Evolutionary conservation across 129 eudicot species (phyloP).

Genomic region (Ambrosia artemisiifolia): DNA sequence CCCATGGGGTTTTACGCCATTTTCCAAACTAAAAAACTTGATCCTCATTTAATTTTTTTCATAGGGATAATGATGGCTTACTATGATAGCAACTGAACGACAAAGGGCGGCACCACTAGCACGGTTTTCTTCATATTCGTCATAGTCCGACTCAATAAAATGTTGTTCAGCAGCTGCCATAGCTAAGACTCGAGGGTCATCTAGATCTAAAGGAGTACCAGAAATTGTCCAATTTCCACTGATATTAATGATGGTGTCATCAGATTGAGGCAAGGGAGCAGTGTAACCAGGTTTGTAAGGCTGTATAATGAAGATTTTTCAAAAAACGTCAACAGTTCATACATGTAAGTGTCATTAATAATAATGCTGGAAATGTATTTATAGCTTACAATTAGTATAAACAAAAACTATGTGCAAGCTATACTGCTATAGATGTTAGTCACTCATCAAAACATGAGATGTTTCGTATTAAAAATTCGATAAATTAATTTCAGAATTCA

Average conservation of each 20-base stretch:
- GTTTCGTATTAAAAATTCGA: neutral
- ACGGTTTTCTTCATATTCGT: conserved; percentile 63
- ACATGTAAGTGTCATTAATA: neutral
- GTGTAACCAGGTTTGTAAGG: conserved; percentile 70
- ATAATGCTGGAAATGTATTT: neutral
- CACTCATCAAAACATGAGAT: neutral
- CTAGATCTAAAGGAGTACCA: conserved; percentile 68
- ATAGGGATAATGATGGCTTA: conserved; percentile 20
- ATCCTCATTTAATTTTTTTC: neutral
- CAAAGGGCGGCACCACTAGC: conserved; percentile 78
- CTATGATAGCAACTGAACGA: conserved; percentile 83
- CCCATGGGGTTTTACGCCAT: neutral
- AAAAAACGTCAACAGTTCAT: conserved; percentile 1
- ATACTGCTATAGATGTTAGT: conserved; percentile 5
- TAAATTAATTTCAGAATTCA: too few relatives aligned
- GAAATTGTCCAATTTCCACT: conserved; percentile 72
- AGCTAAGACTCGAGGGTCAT: conserved; percentile 76
- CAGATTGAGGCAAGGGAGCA: conserved; percentile 49
- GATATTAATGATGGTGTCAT: conserved; percentile 67
- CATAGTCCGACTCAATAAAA: conserved; percentile 68
- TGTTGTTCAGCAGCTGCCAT: conserved; percentile 79
- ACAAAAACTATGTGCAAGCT: neutral
- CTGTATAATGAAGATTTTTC: conserved; percentile 25
- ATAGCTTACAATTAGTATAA: neutral
- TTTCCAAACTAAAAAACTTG: neutral